A percentile compares a stretch with the other conserved stretches of the same genome.
These are phyloP conservation scores for Microdochium trichocladiopsis DNA, from an alignment of 2,329 filamentous ascomycete genomes.

Conservation along the genomic window DNA sequence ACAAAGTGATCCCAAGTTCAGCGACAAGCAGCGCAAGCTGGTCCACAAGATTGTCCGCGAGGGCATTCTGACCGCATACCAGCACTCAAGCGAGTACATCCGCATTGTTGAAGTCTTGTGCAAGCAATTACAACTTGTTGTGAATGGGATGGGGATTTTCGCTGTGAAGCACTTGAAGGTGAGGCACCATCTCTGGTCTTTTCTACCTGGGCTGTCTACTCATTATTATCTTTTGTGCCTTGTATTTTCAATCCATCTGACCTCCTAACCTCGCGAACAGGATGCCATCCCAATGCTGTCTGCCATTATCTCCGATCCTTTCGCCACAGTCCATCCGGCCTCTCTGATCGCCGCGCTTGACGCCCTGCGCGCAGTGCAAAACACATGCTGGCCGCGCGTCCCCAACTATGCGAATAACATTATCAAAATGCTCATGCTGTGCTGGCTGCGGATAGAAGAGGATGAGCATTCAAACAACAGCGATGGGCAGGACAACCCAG, in stretches of 20 bases:
- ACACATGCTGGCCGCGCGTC: slow-evolving; percentile 65
- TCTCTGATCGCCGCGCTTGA: slow-evolving; percentile 45
- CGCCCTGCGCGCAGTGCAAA: slow-evolving; percentile 50
- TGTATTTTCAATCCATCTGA: not conserved
- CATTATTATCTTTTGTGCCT: not conserved
- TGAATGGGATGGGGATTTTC: slow-evolving; percentile 53
- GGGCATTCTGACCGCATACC: slow-evolving; percentile 46
- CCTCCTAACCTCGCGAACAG: slow-evolving; percentile 22
- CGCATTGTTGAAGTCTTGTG: slow-evolving; percentile 51
- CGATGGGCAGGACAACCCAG: not conserved
- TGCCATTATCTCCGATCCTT: slow-evolving; percentile 60
- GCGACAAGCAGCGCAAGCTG: slow-evolving; percentile 22
- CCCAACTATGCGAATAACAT: slow-evolving; percentile 55
- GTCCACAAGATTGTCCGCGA: slow-evolving; percentile 49
- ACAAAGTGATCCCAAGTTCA: not conserved
- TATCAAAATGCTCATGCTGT: slow-evolving; percentile 52
- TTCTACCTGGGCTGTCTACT: slow-evolving; percentile 8
- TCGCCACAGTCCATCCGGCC: slow-evolving; percentile 47
- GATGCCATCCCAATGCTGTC: slow-evolving; percentile 62
- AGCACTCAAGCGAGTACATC: slow-evolving; percentile 52
- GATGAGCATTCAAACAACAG: slow-evolving; percentile 8
- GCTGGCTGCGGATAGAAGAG: slow-evolving; percentile 53
- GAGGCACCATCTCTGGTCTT: slow-evolving; percentile 16
- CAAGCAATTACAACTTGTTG: slow-evolving; percentile 35
- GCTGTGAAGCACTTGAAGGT: slow-evolving; percentile 63